Percentiles rank a stretch among this genome's conserved stretches.
Evolutionary conservation across 2,329 filamentous ascomycete species (phyloP).

Genomic region (Penicillium sclerotigenum): DNA sequence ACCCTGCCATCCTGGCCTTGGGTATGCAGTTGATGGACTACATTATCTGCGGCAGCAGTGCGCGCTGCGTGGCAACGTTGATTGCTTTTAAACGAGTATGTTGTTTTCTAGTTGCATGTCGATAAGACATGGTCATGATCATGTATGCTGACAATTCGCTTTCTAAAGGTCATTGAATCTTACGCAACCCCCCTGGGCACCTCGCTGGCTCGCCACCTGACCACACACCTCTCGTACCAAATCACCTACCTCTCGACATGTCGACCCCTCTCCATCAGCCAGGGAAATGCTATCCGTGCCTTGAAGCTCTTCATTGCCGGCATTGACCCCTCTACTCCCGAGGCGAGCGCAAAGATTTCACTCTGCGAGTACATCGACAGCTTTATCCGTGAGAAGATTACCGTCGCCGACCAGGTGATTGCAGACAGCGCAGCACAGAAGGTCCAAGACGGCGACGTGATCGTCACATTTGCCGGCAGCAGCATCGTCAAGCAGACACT

Average conservation of each 20-base stretch:
- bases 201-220: constrained; percentile 85
- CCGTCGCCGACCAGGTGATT: constrained; percentile 81
- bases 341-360: constrained; percentile 74
- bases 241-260: constrained; percentile 93
- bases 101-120: constrained; percentile 7
- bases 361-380: constrained; percentile 79
- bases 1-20: constrained; percentile 78
- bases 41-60: constrained; percentile 82
- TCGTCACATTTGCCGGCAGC: constrained; percentile 84
- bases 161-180: constrained; percentile 73
- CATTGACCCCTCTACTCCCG: constrained; percentile 79
- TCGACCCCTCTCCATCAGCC: constrained; percentile 91
- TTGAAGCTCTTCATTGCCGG: constrained; percentile 90
- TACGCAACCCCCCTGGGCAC: constrained; percentile 84
- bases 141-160: constrained; percentile 15
- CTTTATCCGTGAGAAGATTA: constrained; percentile 88
- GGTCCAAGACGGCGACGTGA: constrained; percentile 74
- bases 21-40: constrained; percentile 91
- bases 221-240: constrained; percentile 87
- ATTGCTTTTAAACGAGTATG: constrained; percentile 81
- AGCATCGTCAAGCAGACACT: constrained; percentile 82
- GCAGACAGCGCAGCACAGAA: constrained; percentile 70
- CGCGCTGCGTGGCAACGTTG: constrained; percentile 80
- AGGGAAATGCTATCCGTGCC: constrained; percentile 95
- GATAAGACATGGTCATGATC: background rate